Evolutionary conservation across 73 alveolate species (phyloP).

Genomic region (Symbiodinium natans): DNA sequence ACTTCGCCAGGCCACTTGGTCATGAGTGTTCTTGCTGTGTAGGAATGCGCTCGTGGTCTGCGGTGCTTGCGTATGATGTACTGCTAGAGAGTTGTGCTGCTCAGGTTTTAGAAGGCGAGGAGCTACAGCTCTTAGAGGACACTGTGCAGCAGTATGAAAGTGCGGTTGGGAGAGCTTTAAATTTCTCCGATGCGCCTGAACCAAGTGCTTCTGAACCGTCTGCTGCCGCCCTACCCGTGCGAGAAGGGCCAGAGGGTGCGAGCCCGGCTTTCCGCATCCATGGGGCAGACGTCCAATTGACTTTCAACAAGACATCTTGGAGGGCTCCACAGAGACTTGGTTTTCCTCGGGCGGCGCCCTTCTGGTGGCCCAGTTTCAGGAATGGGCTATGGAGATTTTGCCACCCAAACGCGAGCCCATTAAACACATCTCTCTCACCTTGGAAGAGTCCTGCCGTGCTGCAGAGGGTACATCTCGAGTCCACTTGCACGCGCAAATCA

Average conservation of each 20-base stretch:
- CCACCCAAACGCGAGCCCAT: neutral
- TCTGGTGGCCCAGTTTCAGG: neutral
- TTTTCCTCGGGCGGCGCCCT: neutral
- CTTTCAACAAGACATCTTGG: slow-evolving; percentile 29
- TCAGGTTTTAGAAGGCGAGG: neutral
- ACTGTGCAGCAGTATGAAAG: neutral
- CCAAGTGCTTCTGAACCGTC: too few species aligned
- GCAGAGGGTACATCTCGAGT: neutral
- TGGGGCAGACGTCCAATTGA: too few species aligned
- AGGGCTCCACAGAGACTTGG: neutral
- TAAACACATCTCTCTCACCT: slow-evolving; percentile 1
- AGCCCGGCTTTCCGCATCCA: too few species aligned
- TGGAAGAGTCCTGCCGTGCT: slow-evolving; percentile 7
- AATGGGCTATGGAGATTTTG: neutral
- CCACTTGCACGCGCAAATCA: slow-evolving; percentile 12
- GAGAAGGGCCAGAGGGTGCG: too few species aligned
- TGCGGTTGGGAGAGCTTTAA: neutral
- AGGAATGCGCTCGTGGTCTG: too few species aligned
- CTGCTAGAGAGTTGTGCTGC: too few species aligned
- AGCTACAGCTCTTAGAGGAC: neutral
- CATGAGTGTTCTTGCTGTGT: too few species aligned
- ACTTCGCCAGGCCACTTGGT: too few species aligned
- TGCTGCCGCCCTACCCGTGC: too few species aligned
- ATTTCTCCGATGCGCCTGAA: neutral
- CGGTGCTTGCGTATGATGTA: too few species aligned